Base-by-base conservation (phyloP, 2,329 filamentous ascomycete species). In the Aspergillus nomiae region DNA sequence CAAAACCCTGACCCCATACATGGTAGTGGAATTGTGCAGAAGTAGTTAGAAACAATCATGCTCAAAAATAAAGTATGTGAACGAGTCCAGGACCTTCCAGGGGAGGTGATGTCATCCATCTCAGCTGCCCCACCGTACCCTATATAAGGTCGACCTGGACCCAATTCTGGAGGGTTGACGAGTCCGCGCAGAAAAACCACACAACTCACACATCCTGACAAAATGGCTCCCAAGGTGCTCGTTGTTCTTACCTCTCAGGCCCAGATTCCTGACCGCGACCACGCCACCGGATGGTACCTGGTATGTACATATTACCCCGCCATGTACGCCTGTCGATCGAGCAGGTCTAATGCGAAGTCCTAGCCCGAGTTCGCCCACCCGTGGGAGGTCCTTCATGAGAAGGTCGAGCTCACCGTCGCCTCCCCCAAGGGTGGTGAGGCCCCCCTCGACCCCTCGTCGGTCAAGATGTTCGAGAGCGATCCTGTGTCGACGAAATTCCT, bases 211-310 rank as follows among this genome's bases (percentile, higher is more conserved):
- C 32, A 16, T 48, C 36, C 26, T 14, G 46, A 53, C 21, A 71
- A 32, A 60, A 76, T 76, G 74, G 63, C 76, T 6, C 83, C 83
- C 45, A 90, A 89, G 76, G 79, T 92, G 67, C 89, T 92, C 79
- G 79, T 92, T 75, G 86, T 92, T 62, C 86, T 92, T 65, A 90
- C 88, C 67, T 92, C 89, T 64, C 83, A 86, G 74, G 75, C 77
- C 67, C 76, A 79, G 64, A 76, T 84, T 58, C 79, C 78, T 58
- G 70, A 74, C 69, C 76, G 73, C 51, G 75, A 76, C 65, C 76
- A 79, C 60, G 84, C 84, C 11, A 91, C 89, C 0, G 90, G 90
- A 67, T 92, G 90, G 90, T 92, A 87, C 73, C 80, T 92, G 70
- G 87, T 89, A 80, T 12, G 24, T 10, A 45, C 14, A n/a, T 30